Evolutionary conservation across 768 basidiomycete species (phyloP), one percentile per base, ranked within the genome.

Genomic region (Suillus variegatus): DNA sequence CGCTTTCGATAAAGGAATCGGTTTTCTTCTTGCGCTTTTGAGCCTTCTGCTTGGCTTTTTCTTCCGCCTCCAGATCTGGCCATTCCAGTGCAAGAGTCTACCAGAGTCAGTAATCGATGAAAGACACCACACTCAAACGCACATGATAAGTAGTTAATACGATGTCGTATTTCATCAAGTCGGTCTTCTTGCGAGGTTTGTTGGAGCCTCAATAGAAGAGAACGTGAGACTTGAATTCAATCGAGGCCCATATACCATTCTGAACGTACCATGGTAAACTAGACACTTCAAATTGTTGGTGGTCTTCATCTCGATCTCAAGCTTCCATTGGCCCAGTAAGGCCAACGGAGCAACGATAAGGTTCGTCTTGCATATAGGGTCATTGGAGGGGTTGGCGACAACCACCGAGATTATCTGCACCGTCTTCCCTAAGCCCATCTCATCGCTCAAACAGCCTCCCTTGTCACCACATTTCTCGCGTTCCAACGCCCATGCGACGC

Each of bases 291-390:
- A 70, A 9, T 75, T 77, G 47, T 77, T 77, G 65, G 82, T 82
- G 2, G 86, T 85, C 77, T 86, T 86, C 55, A 81, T 78, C 71
- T 89, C 85, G 38, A 86, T 84, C 74, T 88, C 88, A 40, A 79
- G 70, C 70, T 84, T 82, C 88, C 88, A 89, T 66, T 93, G 92
- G 58, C 86, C 82, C 13, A 92, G 79, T 9, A 93, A 76, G 1
- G 89, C 87, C 18, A 87, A 74, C 8, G 88, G 89, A 2, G 88
- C 87, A 32, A 93, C 73, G 64, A 94, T 86, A 1, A 94, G 80
- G 28, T 85, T 92, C 0, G 86, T 85, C 75, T 89, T 90, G 74
- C 83, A 79, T 25, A 72, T 73, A 0, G 81, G 81, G 66, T 90
- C 82, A 2, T 70, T 64, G 0, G 88, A 82, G 8, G 72, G 78